These are phyloP conservation scores for Coemansia biformis DNA, from an alignment of 192 early-diverging fungal genomes.

Conservation along the genomic window DNA sequence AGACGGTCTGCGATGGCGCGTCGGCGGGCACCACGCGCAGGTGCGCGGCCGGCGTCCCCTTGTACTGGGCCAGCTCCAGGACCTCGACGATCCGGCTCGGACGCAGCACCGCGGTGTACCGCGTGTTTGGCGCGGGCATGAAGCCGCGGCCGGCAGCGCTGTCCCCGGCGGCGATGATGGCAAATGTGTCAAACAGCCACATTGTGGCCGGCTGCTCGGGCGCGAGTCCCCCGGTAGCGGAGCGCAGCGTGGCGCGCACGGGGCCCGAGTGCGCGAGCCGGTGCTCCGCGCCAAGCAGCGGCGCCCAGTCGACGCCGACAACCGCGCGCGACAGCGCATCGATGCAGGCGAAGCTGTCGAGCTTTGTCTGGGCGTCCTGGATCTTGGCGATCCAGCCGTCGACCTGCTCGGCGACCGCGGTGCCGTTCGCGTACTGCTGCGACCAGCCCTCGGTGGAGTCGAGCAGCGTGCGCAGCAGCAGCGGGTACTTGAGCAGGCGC, in stretches of 20 bases:
- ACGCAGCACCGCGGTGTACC: constrained; percentile 23
- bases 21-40: constrained; percentile 26
- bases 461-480: constrained; percentile 54
- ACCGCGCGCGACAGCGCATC: constrained; percentile 24
- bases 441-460: constrained; percentile 40
- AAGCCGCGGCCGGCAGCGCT: constrained; percentile 1
- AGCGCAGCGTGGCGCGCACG: constrained; percentile 16
- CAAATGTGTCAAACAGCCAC: constrained; percentile 45
- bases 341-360: constrained; percentile 43
- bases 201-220: constrained; percentile 24
- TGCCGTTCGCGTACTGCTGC: constrained; percentile 35
- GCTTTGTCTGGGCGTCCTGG: constrained; percentile 39
- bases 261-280: constrained; percentile 26
- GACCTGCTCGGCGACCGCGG: constrained; percentile 34
- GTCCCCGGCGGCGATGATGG: constrained; percentile 15
- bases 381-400: constrained; percentile 47
- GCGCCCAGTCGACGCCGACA: constrained; percentile 22
- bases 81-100: constrained; percentile 38
- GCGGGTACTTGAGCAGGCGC: constrained; percentile 58
- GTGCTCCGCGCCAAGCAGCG: constrained; percentile 24
- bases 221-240: constrained; percentile 10
- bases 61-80: constrained; percentile 40
- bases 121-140: constrained; percentile 18
- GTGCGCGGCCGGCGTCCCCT: constrained; percentile 28
- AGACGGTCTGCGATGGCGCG: constrained; percentile 9